phyloP scores from a whole-genome alignment of 352 stramenopile species.

The Globisporangium nodosum region DNA sequence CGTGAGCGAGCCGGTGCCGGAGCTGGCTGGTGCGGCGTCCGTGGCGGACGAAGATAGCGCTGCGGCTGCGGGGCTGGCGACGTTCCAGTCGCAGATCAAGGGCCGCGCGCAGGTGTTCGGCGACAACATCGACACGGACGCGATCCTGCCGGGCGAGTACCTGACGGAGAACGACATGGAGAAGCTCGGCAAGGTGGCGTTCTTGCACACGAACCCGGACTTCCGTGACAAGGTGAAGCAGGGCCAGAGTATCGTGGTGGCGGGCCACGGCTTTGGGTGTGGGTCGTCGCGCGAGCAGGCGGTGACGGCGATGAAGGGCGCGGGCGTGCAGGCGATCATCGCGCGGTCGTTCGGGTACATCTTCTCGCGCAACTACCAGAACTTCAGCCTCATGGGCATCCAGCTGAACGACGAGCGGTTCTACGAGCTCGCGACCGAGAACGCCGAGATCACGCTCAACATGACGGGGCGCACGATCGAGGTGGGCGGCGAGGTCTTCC shows the following conservation, averaged over 20 bases:
- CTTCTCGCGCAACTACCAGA: slow-evolving; percentile 86
- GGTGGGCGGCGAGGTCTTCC: slow-evolving; percentile 67
- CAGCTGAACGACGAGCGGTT: slow-evolving; percentile 75
- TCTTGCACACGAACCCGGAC: slow-evolving; percentile 82
- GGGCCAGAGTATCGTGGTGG: slow-evolving; percentile 72
- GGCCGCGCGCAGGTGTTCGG: slow-evolving; percentile 75
- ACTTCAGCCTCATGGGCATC: slow-evolving; percentile 81
- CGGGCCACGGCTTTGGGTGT: slow-evolving; percentile 77
- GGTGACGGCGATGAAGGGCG: slow-evolving; percentile 76
- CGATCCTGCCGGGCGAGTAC: slow-evolving; percentile 67
- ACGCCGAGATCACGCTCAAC: slow-evolving; percentile 74
- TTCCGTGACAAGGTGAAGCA: slow-evolving; percentile 75
- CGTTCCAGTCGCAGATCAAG: slow-evolving; percentile 23
- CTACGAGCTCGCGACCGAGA: slow-evolving; percentile 75
- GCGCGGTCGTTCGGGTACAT: slow-evolving; percentile 85
- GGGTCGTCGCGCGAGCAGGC: slow-evolving; percentile 83
- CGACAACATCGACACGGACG: slow-evolving; percentile 87
- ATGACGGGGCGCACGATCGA: slow-evolving; percentile 58
- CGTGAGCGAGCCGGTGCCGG: slow-evolving; percentile 45
- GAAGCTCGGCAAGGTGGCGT: slow-evolving; percentile 73
- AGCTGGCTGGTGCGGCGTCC: slow-evolving; percentile 31
- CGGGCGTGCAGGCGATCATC: slow-evolving; percentile 76
- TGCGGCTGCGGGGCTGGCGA: slow-evolving; percentile 39
- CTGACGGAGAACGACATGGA: slow-evolving; percentile 85
- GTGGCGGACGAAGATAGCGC: slow-evolving; percentile 47